Evolutionary conservation across 345 rosid species (phyloP).

Genomic region (Arabidopsis thaliana): DNA sequence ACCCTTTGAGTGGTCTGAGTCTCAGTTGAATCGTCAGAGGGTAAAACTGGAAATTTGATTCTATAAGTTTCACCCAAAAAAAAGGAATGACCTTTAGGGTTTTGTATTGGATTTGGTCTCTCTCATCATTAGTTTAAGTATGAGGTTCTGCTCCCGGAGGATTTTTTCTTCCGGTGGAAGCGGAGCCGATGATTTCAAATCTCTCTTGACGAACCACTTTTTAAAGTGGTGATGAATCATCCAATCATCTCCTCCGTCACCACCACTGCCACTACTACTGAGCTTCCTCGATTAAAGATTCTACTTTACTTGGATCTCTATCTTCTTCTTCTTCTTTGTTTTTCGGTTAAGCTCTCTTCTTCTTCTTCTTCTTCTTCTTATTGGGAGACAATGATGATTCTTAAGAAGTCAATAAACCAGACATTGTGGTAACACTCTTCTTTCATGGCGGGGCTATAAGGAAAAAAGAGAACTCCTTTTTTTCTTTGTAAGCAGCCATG

Average conservation of each 20-base stretch:
- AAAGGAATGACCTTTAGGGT: slow-evolving; percentile 34
- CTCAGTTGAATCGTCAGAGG: slow-evolving; percentile 17
- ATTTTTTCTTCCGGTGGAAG: slow-evolving; percentile 41
- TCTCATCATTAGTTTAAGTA: slow-evolving; percentile 46
- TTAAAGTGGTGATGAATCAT: slow-evolving; percentile 41
- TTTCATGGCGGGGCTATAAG: slow-evolving; percentile 41
- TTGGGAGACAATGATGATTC: slow-evolving; percentile 50
- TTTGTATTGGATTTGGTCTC: slow-evolving; percentile 2
- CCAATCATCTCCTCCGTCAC: not conserved
- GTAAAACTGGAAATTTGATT: slow-evolving; percentile 34
- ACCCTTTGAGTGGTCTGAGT: not conserved
- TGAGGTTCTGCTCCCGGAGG: slow-evolving; percentile 56
- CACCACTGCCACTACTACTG: not conserved
- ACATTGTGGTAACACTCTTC: slow-evolving; percentile 32
- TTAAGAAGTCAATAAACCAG: slow-evolving; percentile 42
- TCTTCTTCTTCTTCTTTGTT: not conserved
- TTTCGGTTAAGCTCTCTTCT: not conserved
- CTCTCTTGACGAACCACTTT: slow-evolving; percentile 4
- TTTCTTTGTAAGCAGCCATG: slow-evolving; percentile 46
- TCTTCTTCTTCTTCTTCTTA: slow-evolving; percentile 32
- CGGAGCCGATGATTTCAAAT: slow-evolving; percentile 49
- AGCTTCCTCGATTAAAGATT: not conserved
- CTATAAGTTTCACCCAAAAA: slow-evolving; percentile 2
- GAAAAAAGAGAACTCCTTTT: not conserved
- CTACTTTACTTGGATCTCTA: not conserved